A percentile compares a stretch with the other conserved stretches of the same genome.
These are phyloP conservation scores for Tillandsia fasciculata DNA, from an alignment of 176 grass and related monocot genomes.

Conservation along the genomic window DNA sequence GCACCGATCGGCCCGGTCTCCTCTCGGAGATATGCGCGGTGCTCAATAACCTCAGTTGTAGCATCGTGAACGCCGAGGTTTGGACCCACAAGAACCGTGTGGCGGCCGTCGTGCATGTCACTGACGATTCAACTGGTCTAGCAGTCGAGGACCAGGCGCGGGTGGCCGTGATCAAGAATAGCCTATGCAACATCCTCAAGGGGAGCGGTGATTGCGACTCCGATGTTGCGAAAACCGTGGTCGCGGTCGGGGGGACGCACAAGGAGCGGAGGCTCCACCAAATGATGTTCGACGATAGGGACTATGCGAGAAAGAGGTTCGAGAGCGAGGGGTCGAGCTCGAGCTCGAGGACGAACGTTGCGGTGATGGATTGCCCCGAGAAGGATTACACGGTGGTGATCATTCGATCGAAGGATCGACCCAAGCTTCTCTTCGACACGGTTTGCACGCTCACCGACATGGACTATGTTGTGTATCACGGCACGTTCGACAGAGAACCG, in stretches of 20 bases:
- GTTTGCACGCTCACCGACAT: constrained; percentile 90
- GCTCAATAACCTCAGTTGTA: constrained; percentile 38
- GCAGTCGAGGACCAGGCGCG: constrained; percentile 33
- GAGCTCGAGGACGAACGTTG: constrained; percentile 32
- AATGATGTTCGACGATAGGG: constrained; percentile 67
- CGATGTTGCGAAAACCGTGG: constrained; percentile 3
- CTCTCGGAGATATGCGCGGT: constrained; percentile 83
- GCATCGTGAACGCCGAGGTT: constrained; percentile 51
- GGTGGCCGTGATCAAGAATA: constrained; percentile 37
- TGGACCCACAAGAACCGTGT: constrained; percentile 86
- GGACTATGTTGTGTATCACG: constrained; percentile 74
- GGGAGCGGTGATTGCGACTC: constrained; percentile 13
- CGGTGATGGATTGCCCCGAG: constrained; percentile 48
- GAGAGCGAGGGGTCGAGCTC: neutral
- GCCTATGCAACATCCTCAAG: constrained; percentile 49
- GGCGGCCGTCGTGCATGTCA: constrained; percentile 61
- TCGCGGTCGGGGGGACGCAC: constrained; percentile 22
- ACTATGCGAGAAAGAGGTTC: constrained; percentile 1
- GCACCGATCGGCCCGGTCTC: constrained; percentile 62
- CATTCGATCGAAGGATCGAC: constrained; percentile 55
- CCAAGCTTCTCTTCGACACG: constrained; percentile 86
- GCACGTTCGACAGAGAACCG: constrained; percentile 32
- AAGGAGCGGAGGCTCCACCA: constrained; percentile 79
- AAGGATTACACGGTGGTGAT: constrained; percentile 62
- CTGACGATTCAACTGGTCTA: constrained; percentile 23